phyloP scores from a whole-genome alignment of 1,284 basidiomycete genomes.

The Cutaneotrichosporon sp. region DNA sequence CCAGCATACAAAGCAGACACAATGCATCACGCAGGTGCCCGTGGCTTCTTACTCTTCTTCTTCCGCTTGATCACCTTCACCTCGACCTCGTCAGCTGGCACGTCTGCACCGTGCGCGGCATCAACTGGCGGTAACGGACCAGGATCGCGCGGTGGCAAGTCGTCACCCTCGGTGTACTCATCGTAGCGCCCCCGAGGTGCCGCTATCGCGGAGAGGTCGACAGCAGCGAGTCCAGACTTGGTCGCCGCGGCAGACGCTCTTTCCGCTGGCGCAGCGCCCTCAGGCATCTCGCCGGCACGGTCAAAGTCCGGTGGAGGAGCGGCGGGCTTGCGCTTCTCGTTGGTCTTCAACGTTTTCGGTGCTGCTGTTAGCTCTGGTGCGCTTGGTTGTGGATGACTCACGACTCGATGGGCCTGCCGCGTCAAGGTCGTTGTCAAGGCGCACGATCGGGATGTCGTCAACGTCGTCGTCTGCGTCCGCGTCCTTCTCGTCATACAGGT shows the following conservation, averaged over 20 bases:
- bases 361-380: not conserved
- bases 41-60: constrained; percentile 41
- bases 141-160: constrained; percentile 13
- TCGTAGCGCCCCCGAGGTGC: constrained; percentile 55
- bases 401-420: constrained; percentile 37
- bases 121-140: not conserved
- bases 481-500: constrained; percentile 62
- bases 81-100: constrained; percentile 35
- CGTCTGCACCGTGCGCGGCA: constrained; percentile 17
- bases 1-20: not conserved
- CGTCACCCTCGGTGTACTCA: constrained; percentile 61
- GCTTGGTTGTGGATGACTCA: constrained; percentile 15
- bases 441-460: constrained; percentile 80
- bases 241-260: not conserved
- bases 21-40: constrained; percentile 17
- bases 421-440: constrained; percentile 59
- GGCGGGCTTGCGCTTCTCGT: constrained; percentile 18
- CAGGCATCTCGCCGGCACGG: constrained; percentile 79
- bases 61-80: constrained; percentile 49
- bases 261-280: constrained; percentile 54
- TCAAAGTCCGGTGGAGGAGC: constrained; percentile 59
- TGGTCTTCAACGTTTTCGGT: constrained; percentile 10
- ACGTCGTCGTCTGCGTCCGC: constrained; percentile 67
- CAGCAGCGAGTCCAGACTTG: constrained; percentile 47
- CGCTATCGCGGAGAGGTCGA: constrained; percentile 23